Conservation (phyloP, 2,329 filamentous ascomycete species). For the Penicillium sp. region DNA sequence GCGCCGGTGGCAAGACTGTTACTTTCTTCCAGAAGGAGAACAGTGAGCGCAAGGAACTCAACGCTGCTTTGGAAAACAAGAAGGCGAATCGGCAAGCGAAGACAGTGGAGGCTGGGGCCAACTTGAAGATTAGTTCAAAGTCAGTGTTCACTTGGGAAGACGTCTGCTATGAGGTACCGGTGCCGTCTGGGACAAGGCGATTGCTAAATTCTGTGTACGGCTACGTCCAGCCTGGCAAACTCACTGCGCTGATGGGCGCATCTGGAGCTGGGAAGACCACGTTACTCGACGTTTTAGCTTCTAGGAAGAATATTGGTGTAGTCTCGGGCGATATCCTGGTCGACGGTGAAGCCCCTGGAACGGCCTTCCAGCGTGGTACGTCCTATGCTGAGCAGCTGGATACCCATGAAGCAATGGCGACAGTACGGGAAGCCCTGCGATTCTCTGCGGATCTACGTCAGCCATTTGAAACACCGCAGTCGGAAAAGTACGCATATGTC, state of each 20-base stretch:
- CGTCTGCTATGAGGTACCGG: conserved; percentile 53
- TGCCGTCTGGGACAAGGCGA: conserved; percentile 48
- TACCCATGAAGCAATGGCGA: conserved; percentile 63
- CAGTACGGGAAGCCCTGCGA: conserved; percentile 66
- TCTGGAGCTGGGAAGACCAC: conserved; percentile 83
- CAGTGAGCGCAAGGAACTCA: conserved; percentile 40
- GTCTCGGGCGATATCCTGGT: conserved; percentile 65
- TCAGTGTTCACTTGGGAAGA: conserved; percentile 58
- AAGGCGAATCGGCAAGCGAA: conserved; percentile 41
- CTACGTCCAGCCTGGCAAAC: conserved; percentile 52
- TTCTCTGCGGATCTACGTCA: conserved; percentile 68
- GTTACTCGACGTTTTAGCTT: conserved; percentile 73
- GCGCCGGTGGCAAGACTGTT: conserved; percentile 45
- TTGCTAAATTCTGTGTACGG: conserved; percentile 52
- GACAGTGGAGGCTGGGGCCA: conserved; percentile 41
- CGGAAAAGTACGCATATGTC: conserved; percentile 67
- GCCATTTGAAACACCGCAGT: conserved; percentile 57
- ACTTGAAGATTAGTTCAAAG: conserved; percentile 56
- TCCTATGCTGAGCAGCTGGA: conserved; percentile 68
- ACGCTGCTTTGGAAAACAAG: conserved; percentile 43
- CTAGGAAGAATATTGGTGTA: conserved; percentile 66
- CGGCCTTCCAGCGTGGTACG: conserved; percentile 64
- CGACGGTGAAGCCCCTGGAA: conserved; percentile 60
- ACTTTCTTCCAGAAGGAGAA: conserved; percentile 47
- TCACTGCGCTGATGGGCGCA: conserved; percentile 56